A percentile compares a stretch with the other conserved stretches of the same genome.
Conservation (phyloP, 2,329 filamentous ascomycete species). For the Cladosporium oxysporum region DNA sequence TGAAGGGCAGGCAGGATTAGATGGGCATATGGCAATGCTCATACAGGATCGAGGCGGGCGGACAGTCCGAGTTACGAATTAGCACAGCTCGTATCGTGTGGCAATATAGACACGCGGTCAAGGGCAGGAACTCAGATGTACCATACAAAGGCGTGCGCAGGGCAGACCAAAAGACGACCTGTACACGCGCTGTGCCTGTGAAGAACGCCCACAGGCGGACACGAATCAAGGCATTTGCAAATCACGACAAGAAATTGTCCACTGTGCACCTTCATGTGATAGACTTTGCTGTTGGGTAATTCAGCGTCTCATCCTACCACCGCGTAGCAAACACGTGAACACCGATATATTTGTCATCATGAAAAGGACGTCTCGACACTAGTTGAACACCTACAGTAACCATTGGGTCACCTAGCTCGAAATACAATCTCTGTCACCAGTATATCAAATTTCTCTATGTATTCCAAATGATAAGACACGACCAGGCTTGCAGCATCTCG, state of each 20-base stretch:
- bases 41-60: background rate
- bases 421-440: no score
- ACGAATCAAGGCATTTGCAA: background rate
- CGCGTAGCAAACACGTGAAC: background rate
- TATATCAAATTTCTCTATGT: no score
- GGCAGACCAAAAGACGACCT: background rate
- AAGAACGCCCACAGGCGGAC: background rate
- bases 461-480: no score
- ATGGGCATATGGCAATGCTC: background rate
- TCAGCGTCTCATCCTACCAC: background rate
- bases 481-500: no score
- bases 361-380: background rate
- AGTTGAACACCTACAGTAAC: background rate
- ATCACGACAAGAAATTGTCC: background rate
- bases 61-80: background rate
- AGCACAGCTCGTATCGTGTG: background rate
- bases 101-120: background rate
- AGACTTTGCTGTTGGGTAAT: background rate
- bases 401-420: background rate
- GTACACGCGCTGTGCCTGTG: background rate
- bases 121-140: background rate
- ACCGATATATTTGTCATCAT: background rate
- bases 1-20: constrained; percentile 92
- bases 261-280: background rate
- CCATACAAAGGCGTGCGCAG: constrained; percentile 4